phyloP scores from a whole-genome alignment of 169 alveolate genomes.

The Plasmodium chabaudi region DNA sequence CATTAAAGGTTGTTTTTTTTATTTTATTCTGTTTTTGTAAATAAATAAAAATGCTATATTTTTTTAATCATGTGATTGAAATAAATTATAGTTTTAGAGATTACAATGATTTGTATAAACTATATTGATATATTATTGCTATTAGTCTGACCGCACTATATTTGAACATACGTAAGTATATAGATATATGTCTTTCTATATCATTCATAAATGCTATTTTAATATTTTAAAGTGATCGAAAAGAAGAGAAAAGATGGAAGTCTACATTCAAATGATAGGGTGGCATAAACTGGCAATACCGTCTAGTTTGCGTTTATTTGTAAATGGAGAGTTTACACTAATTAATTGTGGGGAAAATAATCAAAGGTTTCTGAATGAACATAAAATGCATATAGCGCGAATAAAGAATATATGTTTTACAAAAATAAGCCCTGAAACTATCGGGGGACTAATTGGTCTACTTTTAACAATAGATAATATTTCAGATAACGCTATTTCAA shows the following conservation, averaged over 20 bases:
- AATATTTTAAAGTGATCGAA: conserved; percentile 21
- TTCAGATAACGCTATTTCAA: conserved; percentile 75
- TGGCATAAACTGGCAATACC: conserved; percentile 86
- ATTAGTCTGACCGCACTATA: too few relatives aligned
- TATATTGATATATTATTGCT: too few relatives aligned
- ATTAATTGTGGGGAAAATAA: conserved; percentile 89
- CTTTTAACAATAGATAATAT: conserved; percentile 86
- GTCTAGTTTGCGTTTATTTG: conserved; percentile 85
- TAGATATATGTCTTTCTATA: too few relatives aligned
- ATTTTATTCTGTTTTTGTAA: too few relatives aligned
- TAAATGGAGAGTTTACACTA: conserved; percentile 81
- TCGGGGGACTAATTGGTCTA: conserved; percentile 89
- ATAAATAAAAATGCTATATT: too few relatives aligned
- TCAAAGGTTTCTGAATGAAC: conserved; percentile 87
- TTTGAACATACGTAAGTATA: too few relatives aligned
- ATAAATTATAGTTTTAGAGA: too few relatives aligned
- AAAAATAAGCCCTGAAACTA: conserved; percentile 78
- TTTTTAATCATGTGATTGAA: too few relatives aligned
- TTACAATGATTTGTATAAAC: too few relatives aligned
- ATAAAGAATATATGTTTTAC: conserved; percentile 83
- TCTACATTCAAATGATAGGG: conserved; percentile 86
- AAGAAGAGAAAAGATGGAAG: conserved; percentile 76
- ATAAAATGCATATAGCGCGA: conserved; percentile 83
- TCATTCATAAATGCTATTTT: background rate
- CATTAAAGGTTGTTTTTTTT: too few relatives aligned